Percentiles rank a stretch among this genome's conserved stretches.
Evolutionary conservation across 2,329 filamentous ascomycete genomes (phyloP).

Genomic region (Trichoderma koningiopsis): DNA sequence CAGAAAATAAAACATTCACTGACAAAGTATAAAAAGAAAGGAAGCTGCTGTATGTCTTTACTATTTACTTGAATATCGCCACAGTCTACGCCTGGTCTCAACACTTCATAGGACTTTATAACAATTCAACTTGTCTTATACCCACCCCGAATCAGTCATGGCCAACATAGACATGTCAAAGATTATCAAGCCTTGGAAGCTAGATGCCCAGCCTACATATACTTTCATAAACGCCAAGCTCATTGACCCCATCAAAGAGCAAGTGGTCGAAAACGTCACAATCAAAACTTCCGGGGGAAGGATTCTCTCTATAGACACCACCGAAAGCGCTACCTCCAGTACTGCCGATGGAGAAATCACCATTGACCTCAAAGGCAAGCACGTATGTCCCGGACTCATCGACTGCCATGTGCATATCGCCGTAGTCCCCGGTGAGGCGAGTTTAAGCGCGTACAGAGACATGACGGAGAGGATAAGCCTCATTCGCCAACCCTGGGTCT

Average conservation of each 20-base stretch:
- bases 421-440: conserved; percentile 36
- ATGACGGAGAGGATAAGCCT: conserved; percentile 40
- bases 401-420: conserved; percentile 39
- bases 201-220: conserved; percentile 30
- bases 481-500: conserved; percentile 51
- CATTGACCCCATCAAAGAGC: conserved; percentile 44
- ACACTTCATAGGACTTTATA: not conserved
- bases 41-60: not conserved
- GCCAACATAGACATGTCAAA: conserved; percentile 8
- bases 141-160: not conserved
- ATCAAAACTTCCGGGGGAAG: conserved; percentile 36
- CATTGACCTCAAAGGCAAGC: conserved; percentile 33
- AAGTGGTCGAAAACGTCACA: conserved; percentile 34
- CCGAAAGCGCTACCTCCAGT: not conserved
- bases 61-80: not conserved
- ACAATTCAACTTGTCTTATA: not conserved
- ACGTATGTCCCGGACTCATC: conserved; percentile 37
- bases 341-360: conserved; percentile 12
- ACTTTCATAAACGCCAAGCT: conserved; percentile 49
- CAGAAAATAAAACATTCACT: not conserved
- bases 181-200: conserved; percentile 32
- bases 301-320: not conserved
- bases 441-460: conserved; percentile 34
- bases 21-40: not conserved
- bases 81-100: not conserved